Base-by-base conservation (phyloP, 2,329 filamentous ascomycete species). In the Cladosporium phlei region DNA sequence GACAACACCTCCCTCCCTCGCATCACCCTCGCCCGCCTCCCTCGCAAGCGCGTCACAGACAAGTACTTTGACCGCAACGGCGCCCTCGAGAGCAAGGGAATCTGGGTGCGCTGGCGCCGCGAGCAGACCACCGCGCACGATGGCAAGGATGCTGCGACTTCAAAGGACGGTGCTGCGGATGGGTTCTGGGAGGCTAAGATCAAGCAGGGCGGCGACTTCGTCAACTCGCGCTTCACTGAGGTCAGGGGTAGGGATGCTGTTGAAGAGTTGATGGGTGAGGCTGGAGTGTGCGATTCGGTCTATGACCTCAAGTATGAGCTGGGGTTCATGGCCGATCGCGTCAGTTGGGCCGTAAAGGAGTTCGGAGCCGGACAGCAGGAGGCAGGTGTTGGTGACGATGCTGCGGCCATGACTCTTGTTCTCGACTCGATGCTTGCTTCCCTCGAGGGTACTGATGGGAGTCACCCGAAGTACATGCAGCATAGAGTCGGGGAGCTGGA, bases 161-260 rank as follows among this genome's bases (percentile, higher is more conserved):
- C 10, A 7, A 22, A 37, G 6, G 19, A 10, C 9, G n/a, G n/a
- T n/a, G n/a, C n/a, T n/a, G n/a, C n/a, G n/a, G n/a, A n/a, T n/a
- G n/a, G n/a, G n/a, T 14, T 21, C n/a, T 55, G 53, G 53, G 48
- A 54, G 22, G 52, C 50, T 19, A 55, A 55, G 40, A 33, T 51
- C 4, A 45, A 49, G 20, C 29, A 52, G 4, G 38, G 50, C 5
- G 52, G 53, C 8, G 38, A 51, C 29, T 55, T 42, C 29, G 10
- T 45, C 8, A 44, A 49, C 24, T 55, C 53, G 3, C 30, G 51
- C 24, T 52, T 54, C 25, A 40, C 47, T 34, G 53, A 55, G 30
- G 16, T 50, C 4, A 14, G 25, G 14, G 52, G 50, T 11, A 28
- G 32, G 12, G 42, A 22, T 28, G 32, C 42, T 5, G 32, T 45